These are phyloP conservation scores for Eutrema salsugineum DNA, from an alignment of 441 rosid genomes.

Conservation along the genomic window DNA sequence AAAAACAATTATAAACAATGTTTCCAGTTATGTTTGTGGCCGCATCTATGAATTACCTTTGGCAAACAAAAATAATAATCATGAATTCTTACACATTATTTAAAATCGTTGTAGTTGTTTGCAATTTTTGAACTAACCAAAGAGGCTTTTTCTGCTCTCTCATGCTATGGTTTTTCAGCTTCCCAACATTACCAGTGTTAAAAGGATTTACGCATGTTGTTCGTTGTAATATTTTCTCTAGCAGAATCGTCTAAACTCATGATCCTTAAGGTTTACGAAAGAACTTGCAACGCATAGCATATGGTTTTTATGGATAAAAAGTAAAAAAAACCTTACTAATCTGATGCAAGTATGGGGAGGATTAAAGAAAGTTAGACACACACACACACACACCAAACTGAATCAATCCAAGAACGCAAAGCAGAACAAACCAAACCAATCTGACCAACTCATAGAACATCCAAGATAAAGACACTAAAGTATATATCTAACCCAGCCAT, in stretches of 20 bases:
- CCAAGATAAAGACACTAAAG: background rate
- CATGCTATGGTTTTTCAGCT: background rate
- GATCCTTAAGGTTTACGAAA: background rate
- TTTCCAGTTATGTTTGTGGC: background rate
- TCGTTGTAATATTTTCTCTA: background rate
- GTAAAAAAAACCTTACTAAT: background rate
- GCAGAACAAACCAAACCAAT: background rate
- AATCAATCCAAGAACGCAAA: background rate
- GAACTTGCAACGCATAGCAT: background rate
- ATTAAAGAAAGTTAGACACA: background rate
- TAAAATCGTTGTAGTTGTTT: background rate
- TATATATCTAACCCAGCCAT: background rate
- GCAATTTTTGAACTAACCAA: background rate
- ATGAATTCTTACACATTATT: background rate
- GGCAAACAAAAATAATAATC: background rate
- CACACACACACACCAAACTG: background rate
- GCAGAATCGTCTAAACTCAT: background rate
- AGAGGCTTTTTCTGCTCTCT: background rate
- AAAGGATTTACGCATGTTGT: background rate
- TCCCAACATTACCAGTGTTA: background rate
- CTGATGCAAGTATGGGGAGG: background rate
- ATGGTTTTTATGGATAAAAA: background rate
- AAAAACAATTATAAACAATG: background rate
- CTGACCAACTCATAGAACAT: background rate
- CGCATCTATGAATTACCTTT: background rate